Conservation (phyloP, 2,329 filamentous ascomycete species). For the Biscogniauxia mediterranea region DNA sequence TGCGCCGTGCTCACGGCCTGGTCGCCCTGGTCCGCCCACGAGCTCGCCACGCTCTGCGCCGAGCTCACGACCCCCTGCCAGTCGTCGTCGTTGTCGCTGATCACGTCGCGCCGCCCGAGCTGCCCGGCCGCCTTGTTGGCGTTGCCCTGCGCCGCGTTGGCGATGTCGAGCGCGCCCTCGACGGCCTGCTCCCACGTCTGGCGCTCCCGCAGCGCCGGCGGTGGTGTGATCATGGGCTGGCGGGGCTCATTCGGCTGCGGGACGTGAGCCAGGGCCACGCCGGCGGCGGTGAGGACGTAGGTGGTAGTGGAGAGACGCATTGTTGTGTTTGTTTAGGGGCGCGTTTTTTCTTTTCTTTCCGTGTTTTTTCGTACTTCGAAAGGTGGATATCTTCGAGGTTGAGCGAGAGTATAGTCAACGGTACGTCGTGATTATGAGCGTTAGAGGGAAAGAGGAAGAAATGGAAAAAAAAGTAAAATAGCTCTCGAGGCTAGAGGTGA, state of each 20-base stretch:
- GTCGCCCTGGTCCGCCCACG: constrained; percentile 9
- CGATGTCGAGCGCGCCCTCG: constrained; percentile 5
- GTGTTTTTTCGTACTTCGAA: not conserved
- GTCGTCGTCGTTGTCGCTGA: constrained; percentile 15
- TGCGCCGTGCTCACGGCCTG: constrained; percentile 14
- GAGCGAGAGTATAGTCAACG: too few species aligned
- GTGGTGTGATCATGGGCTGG: constrained; percentile 22
- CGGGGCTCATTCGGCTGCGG: constrained; percentile 10
- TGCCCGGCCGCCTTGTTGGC: constrained; percentile 10
- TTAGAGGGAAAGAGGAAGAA: not conserved
- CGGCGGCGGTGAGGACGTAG: constrained; percentile 18
- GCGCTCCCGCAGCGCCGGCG: constrained; percentile 15
- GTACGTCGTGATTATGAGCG: not conserved
- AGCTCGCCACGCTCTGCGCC: constrained; percentile 19
- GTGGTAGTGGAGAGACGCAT: constrained; percentile 20
- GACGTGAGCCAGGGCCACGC: constrained; percentile 18
- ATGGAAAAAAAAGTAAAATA: not conserved
- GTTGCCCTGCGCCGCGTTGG: constrained; percentile 7
- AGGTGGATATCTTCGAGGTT: not conserved
- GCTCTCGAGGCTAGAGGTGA: not conserved
- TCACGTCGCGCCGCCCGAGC: constrained; percentile 4
- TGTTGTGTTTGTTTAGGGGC: not conserved
- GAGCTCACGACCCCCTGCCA: constrained; percentile 21
- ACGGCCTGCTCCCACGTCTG: constrained; percentile 9
- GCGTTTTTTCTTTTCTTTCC: constrained; percentile 4